phyloP scores from a whole-genome alignment of 2,329 filamentous ascomycete genomes.

The Arachnopeziza araneosa region DNA sequence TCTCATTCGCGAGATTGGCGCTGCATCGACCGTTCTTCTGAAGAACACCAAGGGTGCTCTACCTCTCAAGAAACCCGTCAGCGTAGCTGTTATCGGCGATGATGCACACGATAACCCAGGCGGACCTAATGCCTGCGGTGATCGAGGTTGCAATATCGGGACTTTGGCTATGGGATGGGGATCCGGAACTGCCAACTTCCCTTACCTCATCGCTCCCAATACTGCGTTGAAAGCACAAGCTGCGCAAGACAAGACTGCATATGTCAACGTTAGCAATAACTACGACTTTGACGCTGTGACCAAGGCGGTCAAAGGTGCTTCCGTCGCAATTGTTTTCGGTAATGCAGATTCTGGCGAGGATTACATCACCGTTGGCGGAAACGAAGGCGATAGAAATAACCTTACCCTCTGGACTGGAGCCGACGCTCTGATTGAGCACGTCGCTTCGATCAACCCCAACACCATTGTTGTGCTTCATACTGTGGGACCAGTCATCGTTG shows the following conservation, averaged over 20 bases:
- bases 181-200: slow-evolving; percentile 66
- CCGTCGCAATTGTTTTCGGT: slow-evolving; percentile 78
- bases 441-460: slow-evolving; percentile 74
- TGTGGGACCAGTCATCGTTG: slow-evolving; percentile 71
- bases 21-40: slow-evolving; percentile 77
- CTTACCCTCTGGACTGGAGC: slow-evolving; percentile 83
- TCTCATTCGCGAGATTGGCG: slow-evolving; percentile 72
- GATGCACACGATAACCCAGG: slow-evolving; percentile 72
- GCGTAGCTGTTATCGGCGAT: slow-evolving; percentile 71
- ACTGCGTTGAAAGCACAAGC: slow-evolving; percentile 62
- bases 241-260: slow-evolving; percentile 49
- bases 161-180: slow-evolving; percentile 76
- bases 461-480: slow-evolving; percentile 90
- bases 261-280: slow-evolving; percentile 65
- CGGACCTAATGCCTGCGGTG: slow-evolving; percentile 73
- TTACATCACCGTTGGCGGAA: slow-evolving; percentile 75
- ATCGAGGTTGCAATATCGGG: slow-evolving; percentile 46
- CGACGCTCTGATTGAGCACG: slow-evolving; percentile 73
- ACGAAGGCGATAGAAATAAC: slow-evolving; percentile 85
- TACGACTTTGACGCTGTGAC: slow-evolving; percentile 46
- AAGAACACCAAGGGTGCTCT: slow-evolving; percentile 72
- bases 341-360: slow-evolving; percentile 84
- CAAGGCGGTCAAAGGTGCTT: slow-evolving; percentile 59
- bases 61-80: slow-evolving; percentile 69
- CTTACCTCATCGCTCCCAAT: slow-evolving; percentile 71